A percentile compares a stretch with the other conserved stretches of the same genome.
Evolutionary conservation across 1,284 basidiomycete species (phyloP).

Genomic region (Rhodotorula mucilaginosa): DNA sequence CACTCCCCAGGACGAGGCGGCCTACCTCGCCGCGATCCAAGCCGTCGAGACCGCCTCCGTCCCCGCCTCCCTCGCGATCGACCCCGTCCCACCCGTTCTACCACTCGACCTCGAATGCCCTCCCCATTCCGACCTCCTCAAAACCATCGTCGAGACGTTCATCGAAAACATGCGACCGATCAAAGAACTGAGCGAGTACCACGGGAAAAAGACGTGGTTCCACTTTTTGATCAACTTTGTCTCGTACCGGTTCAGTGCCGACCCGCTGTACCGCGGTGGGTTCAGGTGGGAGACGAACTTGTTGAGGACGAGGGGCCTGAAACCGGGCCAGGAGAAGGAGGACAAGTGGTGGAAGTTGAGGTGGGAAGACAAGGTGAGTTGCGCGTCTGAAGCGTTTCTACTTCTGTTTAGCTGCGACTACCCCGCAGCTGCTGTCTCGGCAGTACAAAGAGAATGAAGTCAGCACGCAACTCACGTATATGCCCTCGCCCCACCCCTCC

Average conservation of each 20-base stretch:
- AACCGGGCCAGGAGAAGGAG: conserved; percentile 28
- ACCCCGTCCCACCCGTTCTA: conserved; percentile 7
- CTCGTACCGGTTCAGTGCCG: conserved; percentile 9
- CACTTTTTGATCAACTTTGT: conserved; percentile 37
- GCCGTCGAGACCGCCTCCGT: conserved; percentile 1
- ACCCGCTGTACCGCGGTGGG: conserved; percentile 11
- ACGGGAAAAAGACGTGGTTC: conserved; percentile 37
- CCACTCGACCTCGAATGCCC: conserved; percentile 2
- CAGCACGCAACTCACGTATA: no score
- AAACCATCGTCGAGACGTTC: conserved; percentile 18
- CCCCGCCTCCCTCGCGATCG: background rate
- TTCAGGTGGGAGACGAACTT: conserved; percentile 34
- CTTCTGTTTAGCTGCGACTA: no score
- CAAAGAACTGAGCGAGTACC: conserved; percentile 26
- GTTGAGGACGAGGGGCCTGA: conserved; percentile 23
- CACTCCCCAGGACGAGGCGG: background rate
- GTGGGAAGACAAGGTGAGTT: conserved; percentile 39
- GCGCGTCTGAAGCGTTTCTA: no score
- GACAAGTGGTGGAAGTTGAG: conserved; percentile 30
- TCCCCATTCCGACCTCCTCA: conserved; percentile 4
- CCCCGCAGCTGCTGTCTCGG: no score
- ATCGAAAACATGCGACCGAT: conserved; percentile 12
- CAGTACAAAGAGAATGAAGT: no score
- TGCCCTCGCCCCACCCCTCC: no score
- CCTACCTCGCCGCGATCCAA: background rate